Base-by-base conservation (phyloP, 73 alveolate species). In the Breviolum minutum region DNA sequence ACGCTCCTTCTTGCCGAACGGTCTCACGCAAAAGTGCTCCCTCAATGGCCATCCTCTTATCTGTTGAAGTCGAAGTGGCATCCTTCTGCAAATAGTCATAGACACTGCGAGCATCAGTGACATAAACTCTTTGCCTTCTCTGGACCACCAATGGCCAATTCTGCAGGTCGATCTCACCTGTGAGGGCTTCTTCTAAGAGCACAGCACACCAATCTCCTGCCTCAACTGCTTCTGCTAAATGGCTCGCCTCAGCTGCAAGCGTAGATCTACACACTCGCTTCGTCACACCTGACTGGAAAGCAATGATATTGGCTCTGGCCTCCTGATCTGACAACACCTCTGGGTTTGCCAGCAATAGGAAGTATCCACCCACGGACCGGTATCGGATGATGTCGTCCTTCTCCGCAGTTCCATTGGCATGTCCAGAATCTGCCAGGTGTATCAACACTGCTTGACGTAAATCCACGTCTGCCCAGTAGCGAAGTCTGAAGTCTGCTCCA, bases 401-500 rank as follows among this genome's bases (percentile, higher is more conserved):
- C 29, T 74, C 84, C 54, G 84, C 60, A 5, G 84, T 74, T 14
- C 84, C 84, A 26, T 79, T n/a, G 87, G 87, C 87, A 29, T 79
- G 87, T 1, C 64, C 87, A 2, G 66, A 29, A 27, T 79, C 87
- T 2, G 87, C 14, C 0, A 79, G 64, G 66, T 27, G 62, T 0
- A 79, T 63, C 87, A 79, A 0, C 5, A 79, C 87, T 8, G 66
- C 87, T 20, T 79, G 66, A 0, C 1, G 17, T 63, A 79, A 29
- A 22, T 32, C 32, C 22, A 79, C 87, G 66, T 79, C 87, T 0
- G 87, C 22, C 87, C 87, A 79, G 8, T 29, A 32, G 1, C 87
- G 62, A 62, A 29, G 12, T 1, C 87, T 2, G 26, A 27, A 79
- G 6, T 32, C 87, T 0, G 87, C 87, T 20, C 66, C 64, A 8